Evolutionary conservation across 2,329 filamentous ascomycete species (phyloP).

Genomic region (Ophiostoma perfectum): DNA sequence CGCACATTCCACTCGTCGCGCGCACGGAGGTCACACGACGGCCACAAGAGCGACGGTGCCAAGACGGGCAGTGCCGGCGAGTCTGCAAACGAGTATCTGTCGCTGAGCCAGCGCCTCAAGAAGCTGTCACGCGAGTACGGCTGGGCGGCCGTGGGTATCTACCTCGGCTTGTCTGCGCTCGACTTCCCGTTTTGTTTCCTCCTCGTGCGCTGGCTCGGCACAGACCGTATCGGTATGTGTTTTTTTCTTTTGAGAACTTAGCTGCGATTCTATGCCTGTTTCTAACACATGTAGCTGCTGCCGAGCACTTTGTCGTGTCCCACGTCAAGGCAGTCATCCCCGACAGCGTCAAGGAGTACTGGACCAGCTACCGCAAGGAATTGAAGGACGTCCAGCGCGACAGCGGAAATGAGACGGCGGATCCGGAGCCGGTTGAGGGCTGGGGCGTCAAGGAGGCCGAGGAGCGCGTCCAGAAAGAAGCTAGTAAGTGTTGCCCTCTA

Average conservation of each 20-base stretch:
- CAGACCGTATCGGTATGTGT: conserved; percentile 66
- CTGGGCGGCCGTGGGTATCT: conserved; percentile 89
- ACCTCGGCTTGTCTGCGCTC: conserved; percentile 71
- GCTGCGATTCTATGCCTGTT: not conserved
- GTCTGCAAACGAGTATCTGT: conserved; percentile 27
- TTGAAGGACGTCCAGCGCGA: conserved; percentile 44
- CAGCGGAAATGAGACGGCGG: conserved; percentile 38
- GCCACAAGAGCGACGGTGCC: conserved; percentile 18
- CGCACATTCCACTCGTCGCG: conserved; percentile 32
- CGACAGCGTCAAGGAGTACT: conserved; percentile 50
- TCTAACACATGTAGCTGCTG: conserved; percentile 39
- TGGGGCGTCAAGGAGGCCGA: conserved; percentile 62
- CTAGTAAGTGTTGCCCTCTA: conserved; percentile 57
- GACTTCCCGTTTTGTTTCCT: conserved; percentile 96
- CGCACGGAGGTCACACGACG: conserved; percentile 27
- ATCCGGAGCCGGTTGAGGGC: conserved; percentile 47
- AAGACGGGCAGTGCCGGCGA: not conserved
- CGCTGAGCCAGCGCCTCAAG: conserved; percentile 67
- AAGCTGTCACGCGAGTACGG: conserved; percentile 89
- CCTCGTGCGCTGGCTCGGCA: conserved; percentile 74
- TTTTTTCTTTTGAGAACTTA: not conserved
- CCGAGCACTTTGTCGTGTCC: conserved; percentile 64
- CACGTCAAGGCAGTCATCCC: conserved; percentile 55
- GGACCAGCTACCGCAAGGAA: conserved; percentile 45
- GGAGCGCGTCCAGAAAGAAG: conserved; percentile 56